phyloP scores from a whole-genome alignment of 179 eudicot genomes.

The Carnegiea gigantea region DNA sequence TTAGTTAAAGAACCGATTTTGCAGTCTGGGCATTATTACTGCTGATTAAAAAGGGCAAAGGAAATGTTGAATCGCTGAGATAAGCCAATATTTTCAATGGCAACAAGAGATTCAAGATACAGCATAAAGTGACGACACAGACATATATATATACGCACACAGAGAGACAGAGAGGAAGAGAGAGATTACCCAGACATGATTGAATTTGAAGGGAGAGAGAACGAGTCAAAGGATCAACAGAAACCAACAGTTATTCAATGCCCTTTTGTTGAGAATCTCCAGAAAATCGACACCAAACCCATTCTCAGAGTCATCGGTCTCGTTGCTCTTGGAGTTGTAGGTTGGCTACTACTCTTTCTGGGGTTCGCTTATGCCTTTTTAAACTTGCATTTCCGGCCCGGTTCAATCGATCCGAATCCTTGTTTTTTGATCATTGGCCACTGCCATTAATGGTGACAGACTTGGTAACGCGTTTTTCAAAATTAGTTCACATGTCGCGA shows the following conservation, averaged over 20 bases:
- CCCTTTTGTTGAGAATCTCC: neutral
- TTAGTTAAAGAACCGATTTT: neutral
- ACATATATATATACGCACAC: too few relatives aligned
- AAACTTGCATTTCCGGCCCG: too few relatives aligned
- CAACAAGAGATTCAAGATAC: neutral
- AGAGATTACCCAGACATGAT: conserved; percentile 30
- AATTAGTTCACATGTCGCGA: too few relatives aligned
- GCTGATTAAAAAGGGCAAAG: neutral
- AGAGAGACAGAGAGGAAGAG: neutral
- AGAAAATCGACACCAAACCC: neutral
- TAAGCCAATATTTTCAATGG: neutral
- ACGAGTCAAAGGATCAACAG: conserved; percentile 15
- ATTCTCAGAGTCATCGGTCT: neutral
- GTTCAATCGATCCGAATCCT: too few relatives aligned
- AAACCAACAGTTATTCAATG: neutral
- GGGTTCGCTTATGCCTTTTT: neutral
- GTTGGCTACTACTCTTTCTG: neutral
- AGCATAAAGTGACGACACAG: too few relatives aligned
- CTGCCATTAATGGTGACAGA: too few relatives aligned
- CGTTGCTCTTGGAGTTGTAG: too few relatives aligned
- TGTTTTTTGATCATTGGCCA: too few relatives aligned
- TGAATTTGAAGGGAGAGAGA: neutral
- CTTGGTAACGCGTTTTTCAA: neutral
- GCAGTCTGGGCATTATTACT: neutral
- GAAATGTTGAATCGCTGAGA: neutral